Evolutionary conservation across 1,139 yeast genomes (phyloP).

Genomic region (Spencermartinsiella ligniputridi): DNA sequence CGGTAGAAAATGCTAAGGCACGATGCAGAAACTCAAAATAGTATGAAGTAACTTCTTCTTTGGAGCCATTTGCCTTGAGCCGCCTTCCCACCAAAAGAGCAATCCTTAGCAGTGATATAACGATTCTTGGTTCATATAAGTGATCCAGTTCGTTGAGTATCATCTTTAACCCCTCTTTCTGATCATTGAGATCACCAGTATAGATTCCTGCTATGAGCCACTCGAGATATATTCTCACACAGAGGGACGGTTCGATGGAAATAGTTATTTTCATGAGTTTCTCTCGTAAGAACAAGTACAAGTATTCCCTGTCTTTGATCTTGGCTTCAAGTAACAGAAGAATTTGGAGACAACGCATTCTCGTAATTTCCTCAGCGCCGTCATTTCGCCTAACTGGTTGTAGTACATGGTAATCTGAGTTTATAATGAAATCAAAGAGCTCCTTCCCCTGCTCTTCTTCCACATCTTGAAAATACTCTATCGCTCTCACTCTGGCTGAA

Average conservation of each 20-base stretch:
- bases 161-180: neutral
- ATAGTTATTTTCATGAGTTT: neutral
- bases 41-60: constrained; percentile 3
- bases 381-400: constrained; percentile 54
- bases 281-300: neutral
- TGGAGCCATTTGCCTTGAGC: constrained; percentile 28
- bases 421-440: constrained; percentile 43
- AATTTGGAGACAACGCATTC: constrained; percentile 56
- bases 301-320: neutral
- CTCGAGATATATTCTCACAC: constrained; percentile 68
- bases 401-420: constrained; percentile 42
- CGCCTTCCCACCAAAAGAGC: constrained; percentile 51
- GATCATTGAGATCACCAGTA: constrained; percentile 14
- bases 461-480: constrained; percentile 33
- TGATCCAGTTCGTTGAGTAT: constrained; percentile 14
- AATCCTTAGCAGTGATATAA: constrained; percentile 40
- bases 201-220: constrained; percentile 60
- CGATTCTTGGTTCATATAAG: constrained; percentile 29
- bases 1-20: constrained; percentile 66
- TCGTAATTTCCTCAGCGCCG: constrained; percentile 62
- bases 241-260: constrained; percentile 64
- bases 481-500: constrained; percentile 44
- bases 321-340: constrained; percentile 39
- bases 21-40: constrained; percentile 22
- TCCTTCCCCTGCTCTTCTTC: constrained; percentile 41